These are phyloP conservation scores for Angomonas deanei DNA, from an alignment of 208 protist genomes.

Conservation along the genomic window DNA sequence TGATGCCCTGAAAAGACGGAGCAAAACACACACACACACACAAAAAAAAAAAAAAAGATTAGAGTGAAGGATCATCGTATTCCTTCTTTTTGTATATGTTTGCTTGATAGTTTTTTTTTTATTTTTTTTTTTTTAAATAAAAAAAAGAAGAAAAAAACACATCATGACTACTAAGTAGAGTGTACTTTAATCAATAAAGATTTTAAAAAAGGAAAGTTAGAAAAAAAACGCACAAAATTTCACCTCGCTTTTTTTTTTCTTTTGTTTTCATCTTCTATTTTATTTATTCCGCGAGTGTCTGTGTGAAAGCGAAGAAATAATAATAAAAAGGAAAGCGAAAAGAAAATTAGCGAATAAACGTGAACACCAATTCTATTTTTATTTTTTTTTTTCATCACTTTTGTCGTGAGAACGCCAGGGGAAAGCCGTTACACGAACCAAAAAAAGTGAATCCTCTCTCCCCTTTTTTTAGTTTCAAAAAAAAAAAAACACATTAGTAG, in stretches of 20 bases:
- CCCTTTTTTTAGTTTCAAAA: not conserved
- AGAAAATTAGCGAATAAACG: not conserved
- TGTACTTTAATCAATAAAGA: no score
- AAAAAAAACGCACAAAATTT: not conserved
- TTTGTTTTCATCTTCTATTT: conserved; percentile 10
- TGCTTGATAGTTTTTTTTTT: not conserved
- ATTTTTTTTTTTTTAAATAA: no score
- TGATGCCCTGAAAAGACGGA: not conserved
- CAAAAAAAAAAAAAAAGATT: not conserved
- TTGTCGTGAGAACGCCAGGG: not conserved
- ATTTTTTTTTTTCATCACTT: not conserved
- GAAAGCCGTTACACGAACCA: not conserved
- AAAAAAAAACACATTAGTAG: not conserved
- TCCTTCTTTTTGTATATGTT: not conserved
- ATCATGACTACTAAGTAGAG: no score
- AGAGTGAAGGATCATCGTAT: not conserved
- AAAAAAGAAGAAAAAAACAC: no score
- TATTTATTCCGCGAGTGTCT: conserved; percentile 11
- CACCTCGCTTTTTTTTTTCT: not conserved
- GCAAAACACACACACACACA: not conserved
- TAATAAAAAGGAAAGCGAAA: conserved; percentile 5
- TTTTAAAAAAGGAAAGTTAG: not conserved
- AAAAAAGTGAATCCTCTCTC: not conserved
- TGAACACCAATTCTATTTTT: not conserved
- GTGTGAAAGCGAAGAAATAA: conserved; percentile 1